Evolutionary conservation across 805 yeast genomes (phyloP).

Genomic region (Scheffersomyces stipitis): DNA sequence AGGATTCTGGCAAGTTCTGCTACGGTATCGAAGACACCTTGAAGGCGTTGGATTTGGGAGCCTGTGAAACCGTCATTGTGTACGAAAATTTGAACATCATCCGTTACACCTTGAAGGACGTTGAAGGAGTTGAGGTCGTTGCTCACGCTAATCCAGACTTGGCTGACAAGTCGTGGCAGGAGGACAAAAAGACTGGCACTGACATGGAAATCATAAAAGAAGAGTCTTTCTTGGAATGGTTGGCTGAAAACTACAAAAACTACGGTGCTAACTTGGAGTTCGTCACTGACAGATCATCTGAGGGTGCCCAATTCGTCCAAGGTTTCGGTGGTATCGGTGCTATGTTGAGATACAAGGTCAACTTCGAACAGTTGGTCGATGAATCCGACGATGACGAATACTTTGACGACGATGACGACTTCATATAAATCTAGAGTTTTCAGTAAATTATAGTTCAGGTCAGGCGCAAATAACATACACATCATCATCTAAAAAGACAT

Average conservation of each 20-base stretch:
- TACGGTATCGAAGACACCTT: conserved; percentile 96
- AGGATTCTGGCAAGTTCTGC: conserved; percentile 96
- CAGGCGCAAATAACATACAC: too few relatives aligned
- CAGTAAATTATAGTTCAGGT: too few relatives aligned
- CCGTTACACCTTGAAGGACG: conserved; percentile 80
- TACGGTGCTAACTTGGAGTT: conserved; percentile 96
- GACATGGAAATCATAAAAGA: conserved; percentile 91
- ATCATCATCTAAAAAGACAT: too few relatives aligned
- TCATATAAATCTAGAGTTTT: conserved; percentile 28
- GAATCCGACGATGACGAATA: conserved; percentile 84
- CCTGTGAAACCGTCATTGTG: conserved; percentile 90
- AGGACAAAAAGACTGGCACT: conserved; percentile 82
- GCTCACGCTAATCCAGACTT: conserved; percentile 72
- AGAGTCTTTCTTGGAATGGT: conserved; percentile 90
- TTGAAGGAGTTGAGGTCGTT: conserved; percentile 74
- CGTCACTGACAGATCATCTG: conserved; percentile 93
- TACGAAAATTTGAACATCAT: conserved; percentile 86
- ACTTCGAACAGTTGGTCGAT: conserved; percentile 91
- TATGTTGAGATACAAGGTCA: conserved; percentile 90
- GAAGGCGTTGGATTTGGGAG: conserved; percentile 95
- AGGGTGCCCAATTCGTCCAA: conserved; percentile 96
- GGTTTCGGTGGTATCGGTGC: conserved; percentile 99
- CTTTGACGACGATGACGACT: conserved; percentile 68
- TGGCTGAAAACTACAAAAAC: conserved; percentile 92
- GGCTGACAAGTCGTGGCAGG: conserved; percentile 69